Conservation (phyloP, 345 rosid species). For the Eucalyptus marginata region DNA sequence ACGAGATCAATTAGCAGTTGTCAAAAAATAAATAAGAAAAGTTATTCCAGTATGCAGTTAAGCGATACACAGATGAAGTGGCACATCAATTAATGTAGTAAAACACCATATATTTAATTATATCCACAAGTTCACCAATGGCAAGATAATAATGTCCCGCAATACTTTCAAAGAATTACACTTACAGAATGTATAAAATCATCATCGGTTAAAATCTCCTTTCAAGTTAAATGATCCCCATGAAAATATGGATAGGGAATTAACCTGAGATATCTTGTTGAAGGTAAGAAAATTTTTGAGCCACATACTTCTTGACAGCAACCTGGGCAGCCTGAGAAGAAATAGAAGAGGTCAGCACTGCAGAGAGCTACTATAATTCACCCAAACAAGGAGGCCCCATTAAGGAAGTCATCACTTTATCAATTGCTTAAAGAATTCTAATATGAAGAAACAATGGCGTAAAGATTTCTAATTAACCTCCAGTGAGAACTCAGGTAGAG, state of each 20-base stretch:
- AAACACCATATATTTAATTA: background rate
- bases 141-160: background rate
- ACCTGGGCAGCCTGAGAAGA: conserved; percentile 62
- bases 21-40: background rate
- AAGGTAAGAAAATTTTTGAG: conserved; percentile 56
- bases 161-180: background rate
- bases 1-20: background rate
- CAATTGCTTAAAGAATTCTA: background rate
- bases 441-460: background rate
- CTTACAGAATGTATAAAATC: background rate
- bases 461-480: conserved; percentile 32
- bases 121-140: background rate
- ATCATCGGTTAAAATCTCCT: background rate
- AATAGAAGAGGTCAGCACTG: conserved; percentile 6
- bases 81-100: background rate
- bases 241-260: background rate
- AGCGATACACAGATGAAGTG: background rate
- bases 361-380: background rate
- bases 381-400: background rate
- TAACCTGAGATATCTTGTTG: conserved; percentile 77
- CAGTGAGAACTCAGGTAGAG: conserved; percentile 54
- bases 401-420: background rate
- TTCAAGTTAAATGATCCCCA: background rate
- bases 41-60: background rate
- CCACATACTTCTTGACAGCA: conserved; percentile 58